Conservation (phyloP, 257 asterid genomes). For the Craterostigma plantagineum region DNA sequence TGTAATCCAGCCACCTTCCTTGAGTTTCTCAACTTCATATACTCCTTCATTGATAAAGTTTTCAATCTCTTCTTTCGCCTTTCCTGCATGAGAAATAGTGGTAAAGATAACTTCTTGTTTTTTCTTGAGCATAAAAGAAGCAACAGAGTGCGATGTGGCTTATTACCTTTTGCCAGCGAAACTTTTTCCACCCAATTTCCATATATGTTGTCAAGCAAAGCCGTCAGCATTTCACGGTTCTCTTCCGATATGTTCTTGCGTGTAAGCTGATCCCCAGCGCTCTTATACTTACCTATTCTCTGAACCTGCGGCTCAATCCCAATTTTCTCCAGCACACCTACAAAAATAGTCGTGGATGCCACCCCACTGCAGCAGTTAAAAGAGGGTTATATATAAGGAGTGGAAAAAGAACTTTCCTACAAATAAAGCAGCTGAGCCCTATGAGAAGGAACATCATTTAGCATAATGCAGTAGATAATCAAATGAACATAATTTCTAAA, state of each 20-base stretch:
- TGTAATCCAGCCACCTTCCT: conserved; percentile 92
- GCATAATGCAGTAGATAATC: neutral
- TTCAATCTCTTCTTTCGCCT: conserved; percentile 64
- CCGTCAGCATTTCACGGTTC: conserved; percentile 77
- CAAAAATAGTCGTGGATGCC: conserved; percentile 15
- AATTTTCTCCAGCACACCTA: conserved; percentile 74
- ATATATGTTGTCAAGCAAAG: conserved; percentile 69
- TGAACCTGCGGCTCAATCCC: conserved; percentile 90
- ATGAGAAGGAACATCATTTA: no score
- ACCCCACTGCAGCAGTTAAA: conserved; percentile 13
- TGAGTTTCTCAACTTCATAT: conserved; percentile 59
- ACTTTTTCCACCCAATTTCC: conserved; percentile 68
- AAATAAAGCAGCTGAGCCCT: neutral
- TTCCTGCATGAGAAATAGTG: conserved; percentile 31
- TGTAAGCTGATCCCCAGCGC: conserved; percentile 84
- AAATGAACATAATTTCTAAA: conserved; percentile 4
- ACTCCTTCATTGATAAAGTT: conserved; percentile 85
- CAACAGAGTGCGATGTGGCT: conserved; percentile 5
- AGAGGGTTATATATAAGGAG: conserved; percentile 9
- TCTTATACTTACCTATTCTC: conserved; percentile 84
- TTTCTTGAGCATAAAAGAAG: conserved; percentile 5
- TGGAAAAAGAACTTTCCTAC: conserved; percentile 1
- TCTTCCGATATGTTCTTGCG: conserved; percentile 73
- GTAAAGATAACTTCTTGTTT: conserved; percentile 7
- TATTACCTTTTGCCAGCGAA: conserved; percentile 51